Evolutionary conservation across 345 rosid genomes (phyloP), one percentile per base, ranked within the genome.

Genomic region (Eucalyptus viminalis): DNA sequence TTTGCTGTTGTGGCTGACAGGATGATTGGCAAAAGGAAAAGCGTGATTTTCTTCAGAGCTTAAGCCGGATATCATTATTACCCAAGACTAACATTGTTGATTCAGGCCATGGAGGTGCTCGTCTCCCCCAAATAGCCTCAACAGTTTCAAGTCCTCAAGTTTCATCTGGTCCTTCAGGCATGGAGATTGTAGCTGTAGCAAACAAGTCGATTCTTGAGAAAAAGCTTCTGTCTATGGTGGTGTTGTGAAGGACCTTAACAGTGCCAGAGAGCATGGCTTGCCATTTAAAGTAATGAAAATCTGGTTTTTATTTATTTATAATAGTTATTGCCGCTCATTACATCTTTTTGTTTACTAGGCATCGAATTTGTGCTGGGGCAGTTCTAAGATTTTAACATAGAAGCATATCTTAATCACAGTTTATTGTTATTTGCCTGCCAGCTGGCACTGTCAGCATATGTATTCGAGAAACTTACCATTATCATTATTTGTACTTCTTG

Each of bases 1-100:
- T 54, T 88, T 67, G 67, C 89, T 31, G 43, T 58, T 81, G 53
- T 83, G 80, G 72, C 89, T 87, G 92, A 93, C 95, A 98, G 99
- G 99, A 96, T 47, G 99, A 97, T 91, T 98, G 99, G 99, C 94
- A 96, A 91, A 98, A 96, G 90, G 99, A 95, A 93, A 98, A 96
- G 87, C 98, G 96, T 62, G 97, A 96, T 90, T 98, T 98, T 92
- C 97, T 97, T 89, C 99, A 95, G 94, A 98, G 99, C 92, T 94
- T 98, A 92, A 96, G 96, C 91, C 95, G 96, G 86, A 96, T 98
- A 93, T 95, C 99, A 90, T 92, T 96, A 89, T 91, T 97, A 89
- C 99, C 99, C 50, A 94, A 93, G 94, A 94, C 95, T 43, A 97
- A 97, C 90, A 56, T 92, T 88, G 72, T 85, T 86, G 94, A 94